Conservation (phyloP, 108 stramenopile species). For the Fistulifera pelliculosa region DNA sequence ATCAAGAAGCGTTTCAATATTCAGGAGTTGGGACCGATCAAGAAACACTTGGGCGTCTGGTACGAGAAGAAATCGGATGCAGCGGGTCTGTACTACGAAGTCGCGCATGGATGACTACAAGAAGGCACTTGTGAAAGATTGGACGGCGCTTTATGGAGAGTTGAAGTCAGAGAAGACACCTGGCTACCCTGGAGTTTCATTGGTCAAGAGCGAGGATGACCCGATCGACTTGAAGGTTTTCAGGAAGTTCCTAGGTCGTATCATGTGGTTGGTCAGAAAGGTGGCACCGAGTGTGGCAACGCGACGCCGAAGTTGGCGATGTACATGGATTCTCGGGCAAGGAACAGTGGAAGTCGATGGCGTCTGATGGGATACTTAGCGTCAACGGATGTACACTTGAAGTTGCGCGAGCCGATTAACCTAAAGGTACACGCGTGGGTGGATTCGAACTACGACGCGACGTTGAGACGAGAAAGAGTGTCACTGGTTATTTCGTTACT, state of each 20-base stretch:
- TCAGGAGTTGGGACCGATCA: constrained; percentile 10
- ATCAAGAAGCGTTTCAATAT: constrained; percentile 12
- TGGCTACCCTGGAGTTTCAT: constrained; percentile 6
- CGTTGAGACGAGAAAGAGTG: constrained; percentile 9
- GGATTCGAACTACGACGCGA: constrained; percentile 15
- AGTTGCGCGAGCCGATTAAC: constrained; percentile 7
- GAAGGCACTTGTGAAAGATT: constrained; percentile 1
- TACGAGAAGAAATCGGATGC: constrained; percentile 7
- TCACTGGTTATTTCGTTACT: constrained; percentile 13
- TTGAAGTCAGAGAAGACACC: constrained; percentile 13
- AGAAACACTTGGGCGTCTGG: constrained; percentile 14
- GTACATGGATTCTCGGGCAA: constrained; percentile 3
- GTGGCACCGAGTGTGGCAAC: constrained; percentile 5
- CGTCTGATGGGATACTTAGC: constrained; percentile 12
- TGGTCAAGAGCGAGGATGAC: constrained; percentile 4
- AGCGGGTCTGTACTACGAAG: neutral
- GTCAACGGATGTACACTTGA: neutral
- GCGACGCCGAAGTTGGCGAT: constrained; percentile 6
- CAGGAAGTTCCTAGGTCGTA: constrained; percentile 10
- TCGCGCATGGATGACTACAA: neutral
- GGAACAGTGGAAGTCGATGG: constrained; percentile 9
- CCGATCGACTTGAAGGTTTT: constrained; percentile 1
- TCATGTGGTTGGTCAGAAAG: constrained; percentile 4
- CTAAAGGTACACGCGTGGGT: neutral
- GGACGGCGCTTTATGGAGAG: neutral